Conservation (phyloP, 164 flowering plant species). For the Kalanchoe fedtschenkoi region DNA sequence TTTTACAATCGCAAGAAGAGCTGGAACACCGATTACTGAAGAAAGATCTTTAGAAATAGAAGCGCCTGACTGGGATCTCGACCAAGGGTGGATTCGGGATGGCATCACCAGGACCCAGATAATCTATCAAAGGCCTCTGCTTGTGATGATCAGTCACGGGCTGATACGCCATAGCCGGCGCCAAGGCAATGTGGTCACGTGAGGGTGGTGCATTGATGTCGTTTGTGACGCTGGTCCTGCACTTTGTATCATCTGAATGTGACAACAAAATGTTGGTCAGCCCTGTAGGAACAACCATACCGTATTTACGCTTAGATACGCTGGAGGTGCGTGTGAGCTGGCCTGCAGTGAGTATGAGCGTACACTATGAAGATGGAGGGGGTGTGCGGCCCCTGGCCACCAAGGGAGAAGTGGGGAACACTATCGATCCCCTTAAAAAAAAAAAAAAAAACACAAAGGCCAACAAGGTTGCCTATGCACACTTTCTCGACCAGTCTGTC, state of each 20-base stretch:
- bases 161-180: slow-evolving; percentile 85
- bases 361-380: too few species aligned
- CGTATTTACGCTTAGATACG: too few species aligned
- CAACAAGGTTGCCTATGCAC: slow-evolving; percentile 85
- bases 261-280: slow-evolving; percentile 36
- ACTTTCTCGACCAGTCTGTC: slow-evolving; percentile 91
- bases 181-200: slow-evolving; percentile 73
- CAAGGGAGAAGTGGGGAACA: too few species aligned
- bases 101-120: slow-evolving; percentile 46
- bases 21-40: too few species aligned
- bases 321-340: too few species aligned
- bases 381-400: too few species aligned
- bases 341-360: too few species aligned
- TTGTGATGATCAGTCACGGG: slow-evolving; percentile 75
- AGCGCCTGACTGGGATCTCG: slow-evolving; percentile 14
- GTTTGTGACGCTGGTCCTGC: slow-evolving; percentile 58
- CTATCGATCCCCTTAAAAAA: too few species aligned
- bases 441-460: slow-evolving; percentile 81
- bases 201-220: slow-evolving; percentile 85
- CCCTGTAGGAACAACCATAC: slow-evolving; percentile 73
- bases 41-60: slow-evolving; percentile 12
- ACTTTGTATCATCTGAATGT: slow-evolving; percentile 30
- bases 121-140: slow-evolving; percentile 70
- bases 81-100: slow-evolving; percentile 26
- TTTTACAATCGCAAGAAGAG: too few species aligned